phyloP scores from a whole-genome alignment of 257 asterid genomes.

The Solanum peruvianum region DNA sequence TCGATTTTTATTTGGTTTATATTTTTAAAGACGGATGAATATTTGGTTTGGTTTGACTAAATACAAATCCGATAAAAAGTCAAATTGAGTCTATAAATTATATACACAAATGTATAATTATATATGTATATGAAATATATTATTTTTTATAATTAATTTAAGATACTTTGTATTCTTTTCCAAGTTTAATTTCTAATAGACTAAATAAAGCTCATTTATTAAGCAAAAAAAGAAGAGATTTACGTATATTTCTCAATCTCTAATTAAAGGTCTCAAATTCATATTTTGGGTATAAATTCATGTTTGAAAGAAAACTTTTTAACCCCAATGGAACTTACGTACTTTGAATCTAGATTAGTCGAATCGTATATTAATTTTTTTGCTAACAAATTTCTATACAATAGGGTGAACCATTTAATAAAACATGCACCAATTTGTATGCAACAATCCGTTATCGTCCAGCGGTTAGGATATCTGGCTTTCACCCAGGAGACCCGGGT shows the following conservation, averaged over 20 bases:
- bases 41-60: not conserved
- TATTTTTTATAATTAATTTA: too few relatives aligned
- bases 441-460: conserved; percentile 55
- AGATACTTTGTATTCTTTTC: not conserved
- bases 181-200: not conserved
- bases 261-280: not conserved
- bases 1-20: too few relatives aligned
- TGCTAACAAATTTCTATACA: too few relatives aligned
- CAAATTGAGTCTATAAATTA: not conserved
- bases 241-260: not conserved
- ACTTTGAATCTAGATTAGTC: too few relatives aligned
- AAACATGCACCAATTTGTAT: accelerated
- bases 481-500: conserved; percentile 65
- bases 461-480: conserved; percentile 98
- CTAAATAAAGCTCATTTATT: not conserved
- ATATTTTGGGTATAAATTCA: too few relatives aligned
- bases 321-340: too few relatives aligned
- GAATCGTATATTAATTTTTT: too few relatives aligned
- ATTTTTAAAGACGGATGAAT: too few relatives aligned
- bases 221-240: too few relatives aligned
- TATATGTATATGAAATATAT: too few relatives aligned
- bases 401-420: too few relatives aligned
- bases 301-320: not conserved
- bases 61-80: too few relatives aligned
- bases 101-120: not conserved